A percentile compares a stretch with the other conserved stretches of the same genome.
Conservation (phyloP, 2,329 filamentous ascomycete species). For the Cercospora canescens region DNA sequence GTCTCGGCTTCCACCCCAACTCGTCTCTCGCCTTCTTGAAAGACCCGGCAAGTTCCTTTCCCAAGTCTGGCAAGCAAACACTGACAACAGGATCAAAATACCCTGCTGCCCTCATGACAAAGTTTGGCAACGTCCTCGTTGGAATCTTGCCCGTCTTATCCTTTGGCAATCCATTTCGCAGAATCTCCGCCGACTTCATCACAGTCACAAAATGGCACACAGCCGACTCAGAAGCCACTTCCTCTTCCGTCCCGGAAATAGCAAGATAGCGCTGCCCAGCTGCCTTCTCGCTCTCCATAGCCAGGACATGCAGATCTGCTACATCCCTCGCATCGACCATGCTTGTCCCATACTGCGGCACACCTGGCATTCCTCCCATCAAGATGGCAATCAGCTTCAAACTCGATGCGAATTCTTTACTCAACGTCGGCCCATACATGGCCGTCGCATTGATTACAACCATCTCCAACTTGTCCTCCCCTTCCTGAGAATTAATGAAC, state of each 20-base stretch:
- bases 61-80: slow-evolving; percentile 23
- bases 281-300: slow-evolving; percentile 11
- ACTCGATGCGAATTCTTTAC: slow-evolving; percentile 17
- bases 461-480: slow-evolving; percentile 11
- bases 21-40: slow-evolving; percentile 20
- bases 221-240: not conserved
- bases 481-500: slow-evolving; percentile 7
- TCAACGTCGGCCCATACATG: slow-evolving; percentile 20
- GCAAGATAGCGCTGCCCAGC: slow-evolving; percentile 19
- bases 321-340: slow-evolving; percentile 21
- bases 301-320: slow-evolving; percentile 14
- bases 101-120: slow-evolving; percentile 23
- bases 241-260: slow-evolving; percentile 8
- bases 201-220: slow-evolving; percentile 24
- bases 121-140: slow-evolving; percentile 20
- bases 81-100: slow-evolving; percentile 24
- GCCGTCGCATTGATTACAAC: slow-evolving; percentile 15
- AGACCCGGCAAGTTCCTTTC: slow-evolving; percentile 22
- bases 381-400: slow-evolving; percentile 20
- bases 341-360: slow-evolving; percentile 19
- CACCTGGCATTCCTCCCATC: slow-evolving; percentile 16
- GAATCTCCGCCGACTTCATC: slow-evolving; percentile 13
- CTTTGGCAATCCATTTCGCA: slow-evolving; percentile 14
- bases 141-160: slow-evolving; percentile 22
- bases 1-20: slow-evolving; percentile 18